Evolutionary conservation across 345 rosid species (phyloP).

Genomic region (Ceriops decandra): DNA sequence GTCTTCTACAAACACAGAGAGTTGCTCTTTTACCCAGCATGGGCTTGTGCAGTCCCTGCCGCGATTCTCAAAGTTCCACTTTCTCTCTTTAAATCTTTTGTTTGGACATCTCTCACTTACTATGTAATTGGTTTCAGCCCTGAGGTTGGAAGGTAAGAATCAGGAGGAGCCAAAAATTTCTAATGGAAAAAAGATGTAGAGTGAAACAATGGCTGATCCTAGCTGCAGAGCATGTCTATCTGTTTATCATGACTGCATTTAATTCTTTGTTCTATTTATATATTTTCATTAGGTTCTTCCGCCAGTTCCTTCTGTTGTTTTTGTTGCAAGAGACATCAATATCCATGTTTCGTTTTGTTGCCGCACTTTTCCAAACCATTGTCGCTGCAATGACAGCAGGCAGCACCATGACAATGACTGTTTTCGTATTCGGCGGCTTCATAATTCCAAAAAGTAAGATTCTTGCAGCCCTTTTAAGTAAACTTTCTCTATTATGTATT

Average conservation of each 20-base stretch:
- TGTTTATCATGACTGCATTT: neutral
- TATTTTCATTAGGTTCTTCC: constrained; percentile 52
- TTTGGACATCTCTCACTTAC: constrained; percentile 68
- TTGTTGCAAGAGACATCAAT: constrained; percentile 51
- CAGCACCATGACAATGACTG: constrained; percentile 36
- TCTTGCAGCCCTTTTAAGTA: neutral
- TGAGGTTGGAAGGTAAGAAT: constrained; percentile 53
- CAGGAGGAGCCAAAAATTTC: neutral
- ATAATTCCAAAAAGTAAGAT: constrained; percentile 52
- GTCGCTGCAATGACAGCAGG: constrained; percentile 49
- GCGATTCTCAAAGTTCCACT: constrained; percentile 47
- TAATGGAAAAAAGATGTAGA: neutral
- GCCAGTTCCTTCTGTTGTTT: constrained; percentile 56
- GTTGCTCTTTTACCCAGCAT: constrained; percentile 55
- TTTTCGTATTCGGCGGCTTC: constrained; percentile 60
- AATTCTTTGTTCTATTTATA: neutral
- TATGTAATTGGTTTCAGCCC: constrained; percentile 77
- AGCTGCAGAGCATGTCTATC: neutral
- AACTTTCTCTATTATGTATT: neutral
- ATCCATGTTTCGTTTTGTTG: constrained; percentile 72
- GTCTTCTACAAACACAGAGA: constrained; percentile 61
- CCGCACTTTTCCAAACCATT: constrained; percentile 50
- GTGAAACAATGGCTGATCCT: neutral
- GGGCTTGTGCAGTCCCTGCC: constrained; percentile 67
- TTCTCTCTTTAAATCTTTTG: constrained; percentile 45